Conservation (phyloP, 345 rosid species). For the Gossypium raimondii region DNA sequence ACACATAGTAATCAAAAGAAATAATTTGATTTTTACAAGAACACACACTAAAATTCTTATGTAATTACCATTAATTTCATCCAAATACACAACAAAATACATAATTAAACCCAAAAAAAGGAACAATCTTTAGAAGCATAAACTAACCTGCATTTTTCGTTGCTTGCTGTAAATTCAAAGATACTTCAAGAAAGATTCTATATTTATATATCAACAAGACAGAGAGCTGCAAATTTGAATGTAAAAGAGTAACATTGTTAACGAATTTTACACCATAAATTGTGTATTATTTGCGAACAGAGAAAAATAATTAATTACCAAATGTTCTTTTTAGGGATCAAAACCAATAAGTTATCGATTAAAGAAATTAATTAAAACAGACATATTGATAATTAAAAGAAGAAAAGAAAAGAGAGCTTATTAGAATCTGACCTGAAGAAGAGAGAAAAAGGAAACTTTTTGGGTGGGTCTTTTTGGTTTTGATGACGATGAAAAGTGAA, state of each 20-base stretch:
- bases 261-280: not conserved
- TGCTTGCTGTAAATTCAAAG: not conserved
- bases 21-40: not conserved
- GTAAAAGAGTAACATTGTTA: not conserved
- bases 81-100: not conserved
- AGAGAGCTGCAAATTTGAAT: conserved; percentile 6
- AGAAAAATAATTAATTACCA: not conserved
- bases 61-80: not conserved
- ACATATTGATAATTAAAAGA: not conserved
- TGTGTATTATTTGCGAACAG: not conserved
- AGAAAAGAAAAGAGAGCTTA: not conserved
- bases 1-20: not conserved
- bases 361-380: not conserved
- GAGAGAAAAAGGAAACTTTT: conserved; percentile 1
- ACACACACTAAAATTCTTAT: not conserved
- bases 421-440: not conserved
- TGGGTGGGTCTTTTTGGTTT: not conserved
- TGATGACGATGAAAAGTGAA: not conserved
- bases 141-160: conserved; percentile 18
- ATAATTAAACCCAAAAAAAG: not conserved
- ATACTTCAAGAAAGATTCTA: not conserved
- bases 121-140: not conserved
- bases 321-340: not conserved
- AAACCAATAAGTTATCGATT: not conserved
- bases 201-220: not conserved